Percentiles rank a stretch among this genome's conserved stretches.
phyloP scores from a whole-genome alignment of 495 filamentous ascomycete genomes.

The Aspergillus hancockii region DNA sequence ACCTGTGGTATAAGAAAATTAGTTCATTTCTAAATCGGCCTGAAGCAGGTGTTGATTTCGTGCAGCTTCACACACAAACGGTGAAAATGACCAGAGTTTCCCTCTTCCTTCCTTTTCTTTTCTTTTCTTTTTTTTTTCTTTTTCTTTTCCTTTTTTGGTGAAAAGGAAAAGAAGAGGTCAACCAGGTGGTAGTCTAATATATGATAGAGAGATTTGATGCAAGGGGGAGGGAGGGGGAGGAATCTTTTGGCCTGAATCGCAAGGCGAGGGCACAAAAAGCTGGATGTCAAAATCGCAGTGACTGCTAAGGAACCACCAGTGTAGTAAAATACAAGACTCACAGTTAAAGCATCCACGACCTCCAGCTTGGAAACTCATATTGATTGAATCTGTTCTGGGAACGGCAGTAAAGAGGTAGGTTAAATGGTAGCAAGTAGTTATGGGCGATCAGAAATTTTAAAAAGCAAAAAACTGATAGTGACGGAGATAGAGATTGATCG shows the following conservation, averaged over 20 bases:
- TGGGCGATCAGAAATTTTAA: constrained; percentile 25
- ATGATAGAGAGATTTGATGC: neutral
- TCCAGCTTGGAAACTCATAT: constrained; percentile 53
- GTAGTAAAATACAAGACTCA: constrained; percentile 53
- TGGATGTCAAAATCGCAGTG: constrained; percentile 19
- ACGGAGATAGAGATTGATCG: neutral
- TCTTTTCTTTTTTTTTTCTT: no score
- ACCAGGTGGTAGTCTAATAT: no score
- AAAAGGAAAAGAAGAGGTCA: neutral
- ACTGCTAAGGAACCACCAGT: constrained; percentile 7
- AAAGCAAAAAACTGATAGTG: neutral
- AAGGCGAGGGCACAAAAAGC: constrained; percentile 3
- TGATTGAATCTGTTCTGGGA: constrained; percentile 19
- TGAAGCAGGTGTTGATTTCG: neutral
- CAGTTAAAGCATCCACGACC: constrained; percentile 80
- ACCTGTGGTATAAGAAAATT: constrained; percentile 49
- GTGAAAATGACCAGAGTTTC: neutral
- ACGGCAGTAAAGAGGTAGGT: constrained; percentile 14
- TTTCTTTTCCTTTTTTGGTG: constrained; percentile 3
- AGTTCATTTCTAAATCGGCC: constrained; percentile 13
- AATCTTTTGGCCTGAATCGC: neutral
- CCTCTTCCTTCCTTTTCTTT: neutral
- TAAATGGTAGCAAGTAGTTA: constrained; percentile 3
- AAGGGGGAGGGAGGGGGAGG: neutral
- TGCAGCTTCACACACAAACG: neutral